A percentile compares a stretch with the other conserved stretches of the same genome.
These are phyloP conservation scores for Phaffomyces opuntiae DNA, from an alignment of 805 yeast species.

Conservation along the genomic window DNA sequence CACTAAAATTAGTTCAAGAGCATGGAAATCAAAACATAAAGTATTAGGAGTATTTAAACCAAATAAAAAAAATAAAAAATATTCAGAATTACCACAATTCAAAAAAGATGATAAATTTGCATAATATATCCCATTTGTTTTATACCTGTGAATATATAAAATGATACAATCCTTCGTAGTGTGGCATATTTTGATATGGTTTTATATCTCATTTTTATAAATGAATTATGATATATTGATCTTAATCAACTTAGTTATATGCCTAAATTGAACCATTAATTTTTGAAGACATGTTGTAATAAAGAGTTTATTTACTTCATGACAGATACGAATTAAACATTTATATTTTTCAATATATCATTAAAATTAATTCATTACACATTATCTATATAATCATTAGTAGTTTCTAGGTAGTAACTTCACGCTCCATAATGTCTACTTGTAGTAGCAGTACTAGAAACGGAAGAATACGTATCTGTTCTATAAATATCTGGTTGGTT, in stretches of 20 bases:
- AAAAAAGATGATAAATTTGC: constrained; percentile 17
- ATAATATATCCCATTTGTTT: not conserved
- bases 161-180: too few species aligned
- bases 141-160: not conserved
- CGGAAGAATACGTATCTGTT: constrained; percentile 2
- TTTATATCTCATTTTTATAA: too few species aligned
- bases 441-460: constrained; percentile 14
- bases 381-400: too few species aligned
- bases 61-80: constrained; percentile 30
- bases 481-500: constrained; percentile 1
- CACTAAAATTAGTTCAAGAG: constrained; percentile 32
- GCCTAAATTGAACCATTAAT: constrained; percentile 5
- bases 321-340: constrained; percentile 22
- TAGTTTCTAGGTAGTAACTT: too few species aligned
- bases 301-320: constrained; percentile 6
- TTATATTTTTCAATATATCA: not conserved
- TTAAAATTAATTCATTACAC: not conserved
- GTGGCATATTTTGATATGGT: too few species aligned
- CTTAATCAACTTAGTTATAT: not conserved
- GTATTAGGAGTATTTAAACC: constrained; percentile 34
- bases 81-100: constrained; percentile 34
- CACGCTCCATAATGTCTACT: constrained; percentile 5
- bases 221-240: too few species aligned
- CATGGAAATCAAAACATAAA: constrained; percentile 29
- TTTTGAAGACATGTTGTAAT: constrained; percentile 14